Evolutionary conservation across 352 stramenopile genomes (phyloP).

Genomic region (Halophytophthora polymorphica): DNA sequence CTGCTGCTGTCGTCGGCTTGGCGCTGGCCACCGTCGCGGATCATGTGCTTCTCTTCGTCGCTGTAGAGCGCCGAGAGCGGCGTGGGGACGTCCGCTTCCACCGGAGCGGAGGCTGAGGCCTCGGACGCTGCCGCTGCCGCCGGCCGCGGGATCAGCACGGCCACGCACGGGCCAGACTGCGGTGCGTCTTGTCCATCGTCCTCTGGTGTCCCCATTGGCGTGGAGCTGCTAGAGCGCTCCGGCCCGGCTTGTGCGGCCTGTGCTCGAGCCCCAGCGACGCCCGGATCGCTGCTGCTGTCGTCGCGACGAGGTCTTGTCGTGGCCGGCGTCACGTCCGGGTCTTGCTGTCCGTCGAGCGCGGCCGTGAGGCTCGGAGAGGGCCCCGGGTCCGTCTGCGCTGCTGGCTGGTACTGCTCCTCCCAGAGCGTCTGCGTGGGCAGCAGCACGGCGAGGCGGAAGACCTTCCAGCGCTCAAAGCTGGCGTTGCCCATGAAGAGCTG

Average conservation of each 20-base stretch:
- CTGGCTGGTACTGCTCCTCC: conserved; percentile 54
- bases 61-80: conserved; percentile 71
- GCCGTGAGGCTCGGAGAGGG: conserved; percentile 15
- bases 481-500: conserved; percentile 45
- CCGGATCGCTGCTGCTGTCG: not conserved
- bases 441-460: conserved; percentile 45
- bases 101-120: conserved; percentile 9
- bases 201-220: conserved; percentile 1
- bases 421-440: conserved; percentile 62
- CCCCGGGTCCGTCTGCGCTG: conserved; percentile 4
- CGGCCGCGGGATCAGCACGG: conserved; percentile 8
- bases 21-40: conserved; percentile 44
- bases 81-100: conserved; percentile 37
- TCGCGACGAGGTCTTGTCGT: too few relatives aligned
- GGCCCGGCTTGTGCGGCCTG: too few relatives aligned
- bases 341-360: conserved; percentile 17
- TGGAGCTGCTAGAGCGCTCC: not conserved
- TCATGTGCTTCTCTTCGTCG: conserved; percentile 63
- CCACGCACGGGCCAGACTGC: conserved; percentile 13
- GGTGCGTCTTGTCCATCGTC: conserved; percentile 1
- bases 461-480: conserved; percentile 38
- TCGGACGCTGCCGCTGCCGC: not conserved
- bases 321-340: conserved; percentile 2
- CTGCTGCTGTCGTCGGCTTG: conserved; percentile 63
- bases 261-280: not conserved